Evolutionary conservation across 306 rosid genomes (phyloP), one percentile per base, ranked within the genome.

Genomic region (Vigna trinervia): DNA sequence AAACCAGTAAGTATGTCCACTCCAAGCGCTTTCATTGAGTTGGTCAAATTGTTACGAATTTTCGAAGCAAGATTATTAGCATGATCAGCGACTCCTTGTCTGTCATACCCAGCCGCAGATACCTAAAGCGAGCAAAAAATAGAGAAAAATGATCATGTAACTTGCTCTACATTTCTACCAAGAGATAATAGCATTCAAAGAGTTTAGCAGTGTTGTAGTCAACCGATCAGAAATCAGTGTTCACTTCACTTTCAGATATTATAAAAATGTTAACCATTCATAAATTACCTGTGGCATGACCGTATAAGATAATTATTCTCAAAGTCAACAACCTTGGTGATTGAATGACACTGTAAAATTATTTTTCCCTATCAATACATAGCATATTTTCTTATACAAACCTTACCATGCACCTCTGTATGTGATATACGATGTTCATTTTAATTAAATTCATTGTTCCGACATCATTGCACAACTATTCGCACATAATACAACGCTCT

Each of bases 81-180:
- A 84, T 96, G 99, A 75, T 96, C 98, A 57, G 99, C 99, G 3
- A 96, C 98, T 75, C 93, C 99, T 83, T 96, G 98, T 84, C 99
- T 89, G 84, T 96, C 97, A 66, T 92, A 96, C 52, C 90, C 91
- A 46, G 96, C 97, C 22, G 90, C 96, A 20, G 91, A 78, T 58
- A 95, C 97, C 99, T 95, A 81, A 45, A 81, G 79, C 39, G 54
- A 50, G 53, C 62, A 62, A 81, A 61, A 38, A 53, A 19, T 1
- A 80, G 71, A 34, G 22, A 14, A 70, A 54, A 50, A 71, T 28
- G 48, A 57, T 54, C 56, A 50, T 32, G 39, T 14, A 64, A 43
- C 36, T 3, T 56, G 2, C 78, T 52, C 71, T 22, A 15, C 63
- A 60, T 73, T 45, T 20, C 52, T 30, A 19, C 62, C 38, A 68